Percentiles rank a stretch among this genome's conserved stretches.
These are phyloP conservation scores for Phaeosphaeriaceae sp. DNA, from an alignment of 2,329 filamentous ascomycete genomes.

Conservation along the genomic window DNA sequence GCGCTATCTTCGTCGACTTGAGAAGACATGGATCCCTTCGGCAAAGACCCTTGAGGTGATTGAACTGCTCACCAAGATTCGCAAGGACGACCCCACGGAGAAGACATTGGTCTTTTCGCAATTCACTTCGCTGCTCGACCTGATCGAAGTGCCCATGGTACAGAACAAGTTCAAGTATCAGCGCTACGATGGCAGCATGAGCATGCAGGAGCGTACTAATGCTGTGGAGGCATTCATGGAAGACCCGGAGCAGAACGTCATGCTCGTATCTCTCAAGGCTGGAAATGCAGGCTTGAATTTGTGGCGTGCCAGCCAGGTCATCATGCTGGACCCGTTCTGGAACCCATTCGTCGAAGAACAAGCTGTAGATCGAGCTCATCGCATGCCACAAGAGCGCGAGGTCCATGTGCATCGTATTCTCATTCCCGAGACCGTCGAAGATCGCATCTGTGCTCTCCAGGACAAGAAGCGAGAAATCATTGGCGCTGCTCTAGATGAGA, in stretches of 20 bases:
- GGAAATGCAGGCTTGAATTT: conserved; percentile 89
- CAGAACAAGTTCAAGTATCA: conserved; percentile 65
- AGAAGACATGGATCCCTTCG: conserved; percentile 73
- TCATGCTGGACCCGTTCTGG: conserved; percentile 94
- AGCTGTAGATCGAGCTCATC: conserved; percentile 86
- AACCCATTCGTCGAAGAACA: conserved; percentile 94
- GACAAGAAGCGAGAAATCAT: conserved; percentile 80
- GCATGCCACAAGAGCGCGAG: conserved; percentile 77
- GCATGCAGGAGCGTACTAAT: conserved; percentile 67
- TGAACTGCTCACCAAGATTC: conserved; percentile 65
- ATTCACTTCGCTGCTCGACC: conserved; percentile 79
- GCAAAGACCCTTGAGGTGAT: conserved; percentile 76
- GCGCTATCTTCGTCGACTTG: conserved; percentile 73
- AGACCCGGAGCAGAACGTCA: conserved; percentile 66
- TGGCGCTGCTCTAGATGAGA: conserved; percentile 80
- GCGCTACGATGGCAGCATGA: conserved; percentile 82
- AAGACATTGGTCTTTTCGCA: conserved; percentile 86
- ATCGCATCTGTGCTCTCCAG: conserved; percentile 81
- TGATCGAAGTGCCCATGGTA: conserved; percentile 75
- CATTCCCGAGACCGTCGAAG: conserved; percentile 80
- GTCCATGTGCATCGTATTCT: conserved; percentile 84
- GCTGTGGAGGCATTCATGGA: conserved; percentile 73
- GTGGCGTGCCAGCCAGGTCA: conserved; percentile 80
- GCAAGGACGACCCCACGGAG: conserved; percentile 61
- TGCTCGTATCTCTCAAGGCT: conserved; percentile 80